These are phyloP conservation scores for Mycena kentingensis DNA, from an alignment of 768 basidiomycete genomes.

Conservation along the genomic window DNA sequence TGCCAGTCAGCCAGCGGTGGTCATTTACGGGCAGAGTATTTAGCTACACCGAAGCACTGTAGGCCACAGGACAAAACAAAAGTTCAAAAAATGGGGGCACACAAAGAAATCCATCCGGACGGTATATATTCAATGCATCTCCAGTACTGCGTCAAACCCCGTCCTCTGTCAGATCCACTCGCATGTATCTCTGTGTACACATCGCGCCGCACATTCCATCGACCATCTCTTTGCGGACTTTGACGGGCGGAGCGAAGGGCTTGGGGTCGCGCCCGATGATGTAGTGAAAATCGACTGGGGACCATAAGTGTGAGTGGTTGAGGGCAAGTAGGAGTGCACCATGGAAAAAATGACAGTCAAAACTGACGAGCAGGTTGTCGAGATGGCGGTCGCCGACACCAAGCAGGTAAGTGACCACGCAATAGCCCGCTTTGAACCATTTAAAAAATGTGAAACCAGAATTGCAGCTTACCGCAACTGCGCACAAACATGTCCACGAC, in stretches of 20 bases:
- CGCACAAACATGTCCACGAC: conserved; percentile 96
- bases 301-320: conserved; percentile 11
- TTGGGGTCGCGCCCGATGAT: conserved; percentile 98
- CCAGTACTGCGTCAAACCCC: conserved; percentile 90
- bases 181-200: conserved; percentile 90
- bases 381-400: conserved; percentile 97
- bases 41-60: too few relatives aligned
- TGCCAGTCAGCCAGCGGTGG: too few relatives aligned
- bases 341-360: conserved; percentile 65
- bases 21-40: too few relatives aligned
- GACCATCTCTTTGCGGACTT: conserved; percentile 99
- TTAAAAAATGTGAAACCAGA: conserved; percentile 12
- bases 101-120: too few relatives aligned
- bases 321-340: neutral
- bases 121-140: too few relatives aligned
- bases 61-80: too few relatives aligned
- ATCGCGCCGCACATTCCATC: conserved; percentile 99
- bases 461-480: conserved; percentile 77
- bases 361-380: conserved; percentile 89
- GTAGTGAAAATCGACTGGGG: conserved; percentile 97
- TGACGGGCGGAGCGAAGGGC: conserved; percentile 95
- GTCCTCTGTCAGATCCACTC: conserved; percentile 91
- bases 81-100: too few relatives aligned
- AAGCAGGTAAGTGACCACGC: conserved; percentile 92
- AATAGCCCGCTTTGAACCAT: conserved; percentile 82